Percentiles rank a stretch among this genome's conserved stretches.
phyloP scores from a whole-genome alignment of 495 filamentous ascomycete genomes.

The Aspergillus heteromorphus region DNA sequence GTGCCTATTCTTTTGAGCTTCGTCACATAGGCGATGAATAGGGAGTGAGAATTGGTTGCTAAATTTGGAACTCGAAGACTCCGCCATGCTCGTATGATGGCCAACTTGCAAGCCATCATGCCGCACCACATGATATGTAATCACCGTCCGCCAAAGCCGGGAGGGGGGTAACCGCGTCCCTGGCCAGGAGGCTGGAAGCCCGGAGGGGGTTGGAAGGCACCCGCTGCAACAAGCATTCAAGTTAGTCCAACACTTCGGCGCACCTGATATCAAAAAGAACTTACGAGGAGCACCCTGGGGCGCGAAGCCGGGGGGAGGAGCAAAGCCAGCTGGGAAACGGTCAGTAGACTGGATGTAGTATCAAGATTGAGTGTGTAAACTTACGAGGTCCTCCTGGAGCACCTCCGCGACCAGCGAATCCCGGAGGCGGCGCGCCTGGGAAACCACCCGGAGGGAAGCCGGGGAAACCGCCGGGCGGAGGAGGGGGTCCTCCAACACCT shows the following conservation, averaged over 20 bases:
- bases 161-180: conserved; percentile 66
- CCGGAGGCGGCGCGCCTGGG: conserved; percentile 62
- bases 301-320: conserved; percentile 61
- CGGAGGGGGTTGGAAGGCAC: conserved; percentile 64
- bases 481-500: conserved; percentile 76
- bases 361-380: conserved; percentile 19
- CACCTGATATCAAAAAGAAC: conserved; percentile 19
- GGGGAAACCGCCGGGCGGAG: conserved; percentile 52
- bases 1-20: conserved; percentile 13
- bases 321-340: conserved; percentile 45
- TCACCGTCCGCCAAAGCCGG: conserved; percentile 75
- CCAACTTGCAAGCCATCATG: conserved; percentile 15
- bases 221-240: conserved; percentile 28
- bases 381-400: conserved; percentile 58
- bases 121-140: conserved; percentile 18
- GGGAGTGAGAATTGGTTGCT: background rate
- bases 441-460: conserved; percentile 63
- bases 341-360: conserved; percentile 10
- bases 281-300: conserved; percentile 56
- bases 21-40: conserved; percentile 1
- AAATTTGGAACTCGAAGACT: background rate
- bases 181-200: conserved; percentile 60
- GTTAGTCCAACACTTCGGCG: conserved; percentile 15
- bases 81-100: conserved; percentile 10
- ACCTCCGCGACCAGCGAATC: conserved; percentile 73